Evolutionary conservation across 129 eudicot genomes (phyloP).

Genomic region (Flaveria linearis): DNA sequence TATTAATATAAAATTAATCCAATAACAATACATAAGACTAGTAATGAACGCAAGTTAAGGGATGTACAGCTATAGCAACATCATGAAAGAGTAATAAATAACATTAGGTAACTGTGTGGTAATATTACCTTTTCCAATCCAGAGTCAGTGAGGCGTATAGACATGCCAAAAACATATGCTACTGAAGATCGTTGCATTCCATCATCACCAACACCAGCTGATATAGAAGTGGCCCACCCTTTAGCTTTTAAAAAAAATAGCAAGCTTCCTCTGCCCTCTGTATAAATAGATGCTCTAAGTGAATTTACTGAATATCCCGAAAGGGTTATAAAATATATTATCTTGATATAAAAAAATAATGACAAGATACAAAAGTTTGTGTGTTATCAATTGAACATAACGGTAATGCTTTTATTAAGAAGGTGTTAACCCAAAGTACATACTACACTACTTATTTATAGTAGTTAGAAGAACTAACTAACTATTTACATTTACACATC

Average conservation of each 20-base stretch:
- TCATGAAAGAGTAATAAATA: not conserved
- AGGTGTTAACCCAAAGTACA: no score
- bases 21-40: not conserved
- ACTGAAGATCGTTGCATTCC: conserved; percentile 81
- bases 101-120: conserved; percentile 12
- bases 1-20: not conserved
- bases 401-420: no score
- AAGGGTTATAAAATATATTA: not conserved
- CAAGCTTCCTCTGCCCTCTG: conserved; percentile 98
- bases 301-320: conserved; percentile 11
- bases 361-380: not conserved
- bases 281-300: conserved; percentile 17
- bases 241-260: conserved; percentile 72
- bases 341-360: conserved; percentile 15
- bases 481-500: no score
- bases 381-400: no score
- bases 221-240: conserved; percentile 90
- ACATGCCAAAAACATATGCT: conserved; percentile 91
- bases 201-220: conserved; percentile 98
- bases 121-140: conserved; percentile 79
- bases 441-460: no score
- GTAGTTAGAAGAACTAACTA: no score
- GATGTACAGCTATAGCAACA: not conserved
- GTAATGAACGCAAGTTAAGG: not conserved
- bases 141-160: conserved; percentile 86